A percentile compares a stretch with the other conserved stretches of the same genome.
Conservation (phyloP, 805 yeast species). For the Cephaloascus fragrans region DNA sequence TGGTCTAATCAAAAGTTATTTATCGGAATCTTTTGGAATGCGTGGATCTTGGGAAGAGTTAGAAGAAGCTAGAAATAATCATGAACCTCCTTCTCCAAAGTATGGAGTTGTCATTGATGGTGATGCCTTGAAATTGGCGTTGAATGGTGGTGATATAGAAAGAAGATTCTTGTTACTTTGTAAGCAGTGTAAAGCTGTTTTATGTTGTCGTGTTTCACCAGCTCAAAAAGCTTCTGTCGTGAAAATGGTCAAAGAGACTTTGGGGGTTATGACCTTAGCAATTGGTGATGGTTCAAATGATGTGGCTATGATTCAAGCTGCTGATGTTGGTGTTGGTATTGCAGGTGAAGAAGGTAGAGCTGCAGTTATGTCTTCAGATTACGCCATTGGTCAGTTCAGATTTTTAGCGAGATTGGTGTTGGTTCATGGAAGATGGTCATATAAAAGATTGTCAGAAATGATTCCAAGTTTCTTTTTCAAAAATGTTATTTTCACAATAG, state of each 20-base stretch:
- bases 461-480: constrained; percentile 72
- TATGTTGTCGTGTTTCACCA: constrained; percentile 80
- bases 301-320: constrained; percentile 83
- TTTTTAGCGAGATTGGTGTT: constrained; percentile 53
- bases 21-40: constrained; percentile 37
- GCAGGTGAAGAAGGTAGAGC: constrained; percentile 85
- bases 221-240: constrained; percentile 76
- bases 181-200: constrained; percentile 68
- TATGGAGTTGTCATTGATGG: constrained; percentile 68
- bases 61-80: constrained; percentile 45
- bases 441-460: constrained; percentile 66
- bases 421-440: constrained; percentile 83
- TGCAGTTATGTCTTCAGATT: constrained; percentile 82
- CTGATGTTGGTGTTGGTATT: constrained; percentile 78
- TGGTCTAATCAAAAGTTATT: constrained; percentile 32
- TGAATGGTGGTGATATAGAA: constrained; percentile 21
- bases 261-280: constrained; percentile 69
- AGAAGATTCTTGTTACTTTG: constrained; percentile 59
- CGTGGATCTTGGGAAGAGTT: constrained; percentile 34
- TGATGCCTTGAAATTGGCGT: constrained; percentile 40
- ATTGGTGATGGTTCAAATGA: constrained; percentile 86
- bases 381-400: constrained; percentile 73
- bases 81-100: constrained; percentile 49
- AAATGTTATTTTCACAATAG: constrained; percentile 62
- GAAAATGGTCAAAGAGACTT: constrained; percentile 47